Conservation (phyloP, 1,284 basidiomycete species). For the Cutaneotrichosporon mucoides region DNA sequence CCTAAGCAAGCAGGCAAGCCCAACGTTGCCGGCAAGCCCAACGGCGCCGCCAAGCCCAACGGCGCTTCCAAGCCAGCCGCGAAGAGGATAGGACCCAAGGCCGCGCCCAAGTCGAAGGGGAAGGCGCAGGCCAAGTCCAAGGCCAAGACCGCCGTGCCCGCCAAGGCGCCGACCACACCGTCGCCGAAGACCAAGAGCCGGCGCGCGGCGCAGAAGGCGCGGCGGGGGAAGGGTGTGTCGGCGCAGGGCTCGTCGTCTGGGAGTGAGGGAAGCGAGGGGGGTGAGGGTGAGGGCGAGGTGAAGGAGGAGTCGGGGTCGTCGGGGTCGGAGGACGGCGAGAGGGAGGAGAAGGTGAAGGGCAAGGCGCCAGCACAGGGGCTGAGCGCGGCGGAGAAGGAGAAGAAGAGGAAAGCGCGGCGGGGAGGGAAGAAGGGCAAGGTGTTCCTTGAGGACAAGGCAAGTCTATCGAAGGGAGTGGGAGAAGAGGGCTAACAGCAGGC, state of each 20-base stretch:
- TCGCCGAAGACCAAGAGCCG: neutral
- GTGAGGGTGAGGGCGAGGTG: neutral
- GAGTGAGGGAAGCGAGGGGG: neutral
- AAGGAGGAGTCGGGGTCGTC: neutral
- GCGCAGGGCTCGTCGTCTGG: neutral
- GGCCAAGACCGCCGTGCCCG: neutral
- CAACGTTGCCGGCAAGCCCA: neutral
- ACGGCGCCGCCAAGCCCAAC: neutral
- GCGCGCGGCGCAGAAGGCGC: neutral
- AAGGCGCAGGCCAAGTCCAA: neutral
- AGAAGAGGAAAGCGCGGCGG: neutral
- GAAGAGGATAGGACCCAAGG: neutral
- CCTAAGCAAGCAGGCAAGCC: neutral
- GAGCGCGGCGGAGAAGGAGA: neutral
- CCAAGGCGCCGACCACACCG: neutral
- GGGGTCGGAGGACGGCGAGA: neutral
- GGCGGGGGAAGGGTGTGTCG: neutral
- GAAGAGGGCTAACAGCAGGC: neutral
- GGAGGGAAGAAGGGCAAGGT: constrained; percentile 3
- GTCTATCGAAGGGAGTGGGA: neutral
- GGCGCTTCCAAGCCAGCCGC: neutral
- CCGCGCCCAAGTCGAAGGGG: neutral
- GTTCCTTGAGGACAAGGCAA: constrained; percentile 4
- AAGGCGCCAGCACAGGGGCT: neutral
- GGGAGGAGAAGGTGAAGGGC: neutral